Conservation (phyloP, 2,329 filamentous ascomycete species). For the Onygenales sp. region DNA sequence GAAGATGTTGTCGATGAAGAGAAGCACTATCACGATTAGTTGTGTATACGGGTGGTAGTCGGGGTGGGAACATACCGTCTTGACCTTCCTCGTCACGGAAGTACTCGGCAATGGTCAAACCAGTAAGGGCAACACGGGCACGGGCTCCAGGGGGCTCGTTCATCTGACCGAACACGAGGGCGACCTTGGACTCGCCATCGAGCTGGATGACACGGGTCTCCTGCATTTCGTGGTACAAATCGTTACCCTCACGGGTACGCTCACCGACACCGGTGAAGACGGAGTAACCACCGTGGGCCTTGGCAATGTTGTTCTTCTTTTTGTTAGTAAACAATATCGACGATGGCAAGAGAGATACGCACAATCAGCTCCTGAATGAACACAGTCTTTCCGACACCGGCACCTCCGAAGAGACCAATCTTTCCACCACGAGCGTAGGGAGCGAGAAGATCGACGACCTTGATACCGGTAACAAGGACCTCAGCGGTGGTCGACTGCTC, state of each 20-base stretch:
- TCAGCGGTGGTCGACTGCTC: slow-evolving; percentile 96
- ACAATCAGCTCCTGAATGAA: slow-evolving; percentile 99
- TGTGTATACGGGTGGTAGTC: neutral
- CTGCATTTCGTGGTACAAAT: slow-evolving; percentile 99
- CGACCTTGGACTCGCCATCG: slow-evolving; percentile 98
- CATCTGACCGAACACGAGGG: slow-evolving; percentile 99
- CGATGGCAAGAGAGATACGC: slow-evolving; percentile 23
- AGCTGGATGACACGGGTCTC: slow-evolving; percentile 99
- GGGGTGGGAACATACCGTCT: slow-evolving; percentile 53
- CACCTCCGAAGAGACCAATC: slow-evolving; percentile 99
- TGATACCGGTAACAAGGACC: slow-evolving; percentile 98
- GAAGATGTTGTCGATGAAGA: slow-evolving; percentile 99
- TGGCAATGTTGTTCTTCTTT: slow-evolving; percentile 95
- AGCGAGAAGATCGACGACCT: slow-evolving; percentile 98
- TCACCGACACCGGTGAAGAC: slow-evolving; percentile 99
- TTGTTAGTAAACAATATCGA: slow-evolving; percentile 8
- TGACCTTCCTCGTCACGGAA: slow-evolving; percentile 76
- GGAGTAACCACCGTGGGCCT: slow-evolving; percentile 99
- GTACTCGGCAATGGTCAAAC: slow-evolving; percentile 59
- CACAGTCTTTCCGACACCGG: slow-evolving; percentile 99
- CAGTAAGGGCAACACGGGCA: slow-evolving; percentile 98
- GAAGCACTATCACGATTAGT: slow-evolving; percentile 56
- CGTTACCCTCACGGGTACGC: slow-evolving; percentile 99
- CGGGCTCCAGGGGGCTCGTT: slow-evolving; percentile 99
- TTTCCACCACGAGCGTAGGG: slow-evolving; percentile 99